phyloP scores from a whole-genome alignment of 305 asterid genomes.

The Fraxinus nigra region DNA sequence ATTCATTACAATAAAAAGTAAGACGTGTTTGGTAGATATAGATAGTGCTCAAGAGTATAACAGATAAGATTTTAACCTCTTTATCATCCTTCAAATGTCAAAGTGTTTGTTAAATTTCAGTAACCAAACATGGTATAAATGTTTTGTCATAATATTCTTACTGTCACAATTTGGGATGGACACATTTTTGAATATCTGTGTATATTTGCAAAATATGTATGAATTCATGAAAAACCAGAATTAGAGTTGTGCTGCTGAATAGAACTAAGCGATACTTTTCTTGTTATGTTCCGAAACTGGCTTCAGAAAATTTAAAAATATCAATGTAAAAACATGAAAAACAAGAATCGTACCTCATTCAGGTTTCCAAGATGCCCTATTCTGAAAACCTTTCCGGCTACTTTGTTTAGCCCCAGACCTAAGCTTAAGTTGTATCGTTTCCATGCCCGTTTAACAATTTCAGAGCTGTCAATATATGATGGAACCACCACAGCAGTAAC shows the following conservation, averaged over 20 bases:
- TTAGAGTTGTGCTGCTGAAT: neutral
- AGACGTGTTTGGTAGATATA: neutral
- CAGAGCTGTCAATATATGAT: slow-evolving; percentile 69
- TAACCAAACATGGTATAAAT: neutral
- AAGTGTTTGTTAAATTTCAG: neutral
- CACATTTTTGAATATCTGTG: neutral
- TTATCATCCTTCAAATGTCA: neutral
- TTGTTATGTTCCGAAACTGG: neutral
- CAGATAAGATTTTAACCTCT: neutral
- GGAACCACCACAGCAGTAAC: slow-evolving; percentile 93
- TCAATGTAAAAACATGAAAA: neutral
- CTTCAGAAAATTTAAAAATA: neutral
- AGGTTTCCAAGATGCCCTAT: slow-evolving; percentile 94
- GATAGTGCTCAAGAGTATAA: neutral
- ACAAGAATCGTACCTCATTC: slow-evolving; percentile 35
- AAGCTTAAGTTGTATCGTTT: slow-evolving; percentile 91
- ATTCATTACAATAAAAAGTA: neutral
- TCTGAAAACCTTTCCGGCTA: slow-evolving; percentile 94
- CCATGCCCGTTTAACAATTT: slow-evolving; percentile 78
- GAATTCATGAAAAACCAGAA: neutral
- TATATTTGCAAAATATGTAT: neutral
- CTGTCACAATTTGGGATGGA: neutral
- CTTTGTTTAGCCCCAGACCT: slow-evolving; percentile 93
- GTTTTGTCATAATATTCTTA: neutral
- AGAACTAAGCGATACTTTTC: neutral